Percentiles rank a stretch among this genome's conserved stretches.
These are phyloP conservation scores for Tolypocladium amazonense DNA, from an alignment of 2,329 filamentous ascomycete genomes.

Conservation along the genomic window DNA sequence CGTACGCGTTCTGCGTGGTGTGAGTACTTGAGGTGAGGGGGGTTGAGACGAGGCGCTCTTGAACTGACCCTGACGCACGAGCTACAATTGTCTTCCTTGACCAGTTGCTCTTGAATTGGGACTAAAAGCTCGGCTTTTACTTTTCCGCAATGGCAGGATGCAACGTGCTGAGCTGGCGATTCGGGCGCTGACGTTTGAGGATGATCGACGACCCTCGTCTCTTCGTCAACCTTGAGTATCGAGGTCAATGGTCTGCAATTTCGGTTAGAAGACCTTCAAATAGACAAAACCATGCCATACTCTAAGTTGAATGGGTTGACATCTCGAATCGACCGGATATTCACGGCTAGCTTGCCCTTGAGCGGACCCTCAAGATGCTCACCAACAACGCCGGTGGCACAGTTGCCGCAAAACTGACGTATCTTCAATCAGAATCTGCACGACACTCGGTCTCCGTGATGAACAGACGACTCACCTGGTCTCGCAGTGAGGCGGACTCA, in stretches of 20 bases:
- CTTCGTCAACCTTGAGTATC: not conserved
- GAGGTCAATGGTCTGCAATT: not conserved
- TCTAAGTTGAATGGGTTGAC: slow-evolving; percentile 13
- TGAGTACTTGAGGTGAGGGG: not conserved
- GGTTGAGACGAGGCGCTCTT: not conserved
- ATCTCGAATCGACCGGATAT: slow-evolving; percentile 11
- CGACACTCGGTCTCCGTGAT: too few species aligned
- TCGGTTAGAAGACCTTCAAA: not conserved
- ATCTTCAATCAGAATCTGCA: too few species aligned
- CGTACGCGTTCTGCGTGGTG: slow-evolving; percentile 12
- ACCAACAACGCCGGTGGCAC: slow-evolving; percentile 14
- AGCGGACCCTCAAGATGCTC: slow-evolving; percentile 12
- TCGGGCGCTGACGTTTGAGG: not conserved
- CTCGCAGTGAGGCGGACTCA: not conserved
- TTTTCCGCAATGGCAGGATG: slow-evolving; percentile 16
- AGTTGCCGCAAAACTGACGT: slow-evolving; percentile 15
- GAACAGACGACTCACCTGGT: not conserved
- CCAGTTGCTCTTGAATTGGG: slow-evolving; percentile 26
- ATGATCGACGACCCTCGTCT: not conserved
- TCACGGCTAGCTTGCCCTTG: slow-evolving; percentile 11
- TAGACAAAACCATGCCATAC: slow-evolving; percentile 1
- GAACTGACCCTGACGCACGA: slow-evolving; percentile 16
- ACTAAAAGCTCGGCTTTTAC: slow-evolving; percentile 10
- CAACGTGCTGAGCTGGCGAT: slow-evolving; percentile 6
- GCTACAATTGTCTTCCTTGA: slow-evolving; percentile 29